phyloP scores from a whole-genome alignment of 371 early-diverging fungal genomes.

The Rhizopus delemar region DNA sequence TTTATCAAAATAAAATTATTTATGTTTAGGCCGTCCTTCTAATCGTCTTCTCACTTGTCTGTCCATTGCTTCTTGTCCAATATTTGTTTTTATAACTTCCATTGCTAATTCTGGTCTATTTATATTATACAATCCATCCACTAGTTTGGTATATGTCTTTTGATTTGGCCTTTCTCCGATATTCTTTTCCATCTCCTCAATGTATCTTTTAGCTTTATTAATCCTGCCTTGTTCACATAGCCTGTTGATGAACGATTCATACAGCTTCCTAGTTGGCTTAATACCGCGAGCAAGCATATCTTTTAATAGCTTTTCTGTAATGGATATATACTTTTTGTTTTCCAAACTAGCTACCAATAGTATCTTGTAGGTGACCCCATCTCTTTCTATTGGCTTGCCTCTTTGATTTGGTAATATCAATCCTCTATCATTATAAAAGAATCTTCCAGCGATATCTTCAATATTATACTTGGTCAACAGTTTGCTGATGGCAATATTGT shows the following conservation, averaged over 20 bases:
- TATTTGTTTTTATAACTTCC: conserved; percentile 23
- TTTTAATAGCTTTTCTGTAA: conserved; percentile 28
- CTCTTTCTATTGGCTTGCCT: conserved; percentile 15
- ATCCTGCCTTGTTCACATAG: conserved; percentile 32
- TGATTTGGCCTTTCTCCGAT: conserved; percentile 21
- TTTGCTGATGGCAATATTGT: conserved; percentile 37
- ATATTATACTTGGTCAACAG: conserved; percentile 14
- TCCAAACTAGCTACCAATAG: conserved; percentile 26
- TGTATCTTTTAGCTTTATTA: conserved; percentile 28
- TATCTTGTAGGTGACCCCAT: conserved; percentile 39
- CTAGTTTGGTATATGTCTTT: conserved; percentile 31
- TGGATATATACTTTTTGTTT: neutral
- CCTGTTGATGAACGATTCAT: conserved; percentile 28
- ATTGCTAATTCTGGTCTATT: conserved; percentile 21
- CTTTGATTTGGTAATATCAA: conserved; percentile 13
- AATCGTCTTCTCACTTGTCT: neutral
- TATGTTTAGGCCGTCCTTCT: neutral
- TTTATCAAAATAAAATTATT: conserved; percentile 11
- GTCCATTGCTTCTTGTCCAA: neutral
- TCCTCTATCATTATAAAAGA: conserved; percentile 28
- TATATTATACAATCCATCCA: conserved; percentile 26
- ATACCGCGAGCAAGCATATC: conserved; percentile 34
- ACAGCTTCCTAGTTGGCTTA: conserved; percentile 21
- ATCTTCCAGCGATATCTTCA: conserved; percentile 9
- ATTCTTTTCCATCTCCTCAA: conserved; percentile 31